A percentile compares a stretch with the other conserved stretches of the same genome.
Evolutionary conservation across 2,329 filamentous ascomycete species (phyloP).

Genomic region (Diaporthe citriasiana): DNA sequence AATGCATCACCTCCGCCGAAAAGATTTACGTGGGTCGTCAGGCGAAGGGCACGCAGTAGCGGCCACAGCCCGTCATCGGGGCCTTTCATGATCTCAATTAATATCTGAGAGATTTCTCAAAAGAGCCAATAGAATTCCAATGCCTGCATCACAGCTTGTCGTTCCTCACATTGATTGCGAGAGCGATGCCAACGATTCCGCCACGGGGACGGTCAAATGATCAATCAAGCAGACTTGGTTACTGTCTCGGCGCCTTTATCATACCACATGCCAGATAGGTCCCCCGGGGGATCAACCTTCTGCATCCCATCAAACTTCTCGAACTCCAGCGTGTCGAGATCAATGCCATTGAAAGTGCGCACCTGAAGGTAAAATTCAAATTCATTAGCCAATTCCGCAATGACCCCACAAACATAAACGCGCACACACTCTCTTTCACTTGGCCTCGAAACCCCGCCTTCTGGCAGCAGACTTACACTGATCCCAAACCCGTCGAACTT

Average conservation of each 20-base stretch:
- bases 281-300: conserved; percentile 51
- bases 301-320: conserved; percentile 55
- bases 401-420: not conserved
- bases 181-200: not conserved
- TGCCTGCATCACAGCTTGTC: not conserved
- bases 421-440: not conserved
- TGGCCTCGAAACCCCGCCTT: not conserved
- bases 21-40: conserved; percentile 65
- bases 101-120: not conserved
- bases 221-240: conserved; percentile 1
- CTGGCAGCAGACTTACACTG: conserved; percentile 53
- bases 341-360: conserved; percentile 57
- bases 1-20: conserved; percentile 89
- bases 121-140: conserved; percentile 3
- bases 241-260: conserved; percentile 42
- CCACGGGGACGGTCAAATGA: not conserved
- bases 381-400: not conserved
- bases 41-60: conserved; percentile 24
- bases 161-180: not conserved
- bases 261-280: conserved; percentile 55
- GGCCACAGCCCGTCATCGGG: not conserved
- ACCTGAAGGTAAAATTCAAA: conserved; percentile 47
- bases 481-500: conserved; percentile 56
- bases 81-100: not conserved
- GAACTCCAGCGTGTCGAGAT: conserved; percentile 56